Evolutionary conservation across 108 stramenopile genomes (phyloP).

Genomic region (Nitzschia sp.): DNA sequence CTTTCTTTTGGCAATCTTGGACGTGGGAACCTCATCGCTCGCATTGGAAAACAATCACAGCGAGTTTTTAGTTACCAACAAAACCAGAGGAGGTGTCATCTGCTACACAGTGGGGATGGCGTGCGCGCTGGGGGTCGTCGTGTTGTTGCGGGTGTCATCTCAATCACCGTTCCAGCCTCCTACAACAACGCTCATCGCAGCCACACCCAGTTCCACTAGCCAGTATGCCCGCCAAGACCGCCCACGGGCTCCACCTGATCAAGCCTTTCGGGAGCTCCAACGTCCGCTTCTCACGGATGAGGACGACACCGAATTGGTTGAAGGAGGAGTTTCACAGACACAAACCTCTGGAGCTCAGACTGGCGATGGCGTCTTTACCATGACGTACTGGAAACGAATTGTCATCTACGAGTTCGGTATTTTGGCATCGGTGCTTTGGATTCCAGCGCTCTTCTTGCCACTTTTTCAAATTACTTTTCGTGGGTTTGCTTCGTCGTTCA

Average conservation of each 20-base stretch:
- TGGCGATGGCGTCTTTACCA: not conserved
- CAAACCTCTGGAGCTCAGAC: not conserved
- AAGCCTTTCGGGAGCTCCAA: slow-evolving; percentile 1
- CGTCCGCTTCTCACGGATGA: not conserved
- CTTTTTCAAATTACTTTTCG: slow-evolving; percentile 30
- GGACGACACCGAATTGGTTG: not conserved
- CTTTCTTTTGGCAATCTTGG: slow-evolving; percentile 34
- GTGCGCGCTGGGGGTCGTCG: slow-evolving; percentile 25
- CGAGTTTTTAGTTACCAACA: slow-evolving; percentile 22
- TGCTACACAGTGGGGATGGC: slow-evolving; percentile 41
- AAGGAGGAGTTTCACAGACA: not conserved
- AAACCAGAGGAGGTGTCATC: slow-evolving; percentile 27
- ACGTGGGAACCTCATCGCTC: slow-evolving; percentile 31
- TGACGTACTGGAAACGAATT: slow-evolving; percentile 29
- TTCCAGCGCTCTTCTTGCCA: slow-evolving; percentile 45
- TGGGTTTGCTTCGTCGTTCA: slow-evolving; percentile 31
- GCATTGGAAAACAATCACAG: slow-evolving; percentile 32
- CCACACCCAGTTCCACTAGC: not conserved
- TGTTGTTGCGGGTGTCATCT: slow-evolving; percentile 23
- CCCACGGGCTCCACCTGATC: slow-evolving; percentile 12
- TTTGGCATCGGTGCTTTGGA: slow-evolving; percentile 29
- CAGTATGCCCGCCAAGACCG: not conserved
- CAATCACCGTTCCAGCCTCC: not conserved
- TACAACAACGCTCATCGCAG: not conserved
- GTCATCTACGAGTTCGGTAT: slow-evolving; percentile 36